Percentiles rank a stretch among this genome's conserved stretches.
Conservation (phyloP, 2,329 filamentous ascomycete species). For the Ophiocordyceps camponoti-floridani region DNA sequence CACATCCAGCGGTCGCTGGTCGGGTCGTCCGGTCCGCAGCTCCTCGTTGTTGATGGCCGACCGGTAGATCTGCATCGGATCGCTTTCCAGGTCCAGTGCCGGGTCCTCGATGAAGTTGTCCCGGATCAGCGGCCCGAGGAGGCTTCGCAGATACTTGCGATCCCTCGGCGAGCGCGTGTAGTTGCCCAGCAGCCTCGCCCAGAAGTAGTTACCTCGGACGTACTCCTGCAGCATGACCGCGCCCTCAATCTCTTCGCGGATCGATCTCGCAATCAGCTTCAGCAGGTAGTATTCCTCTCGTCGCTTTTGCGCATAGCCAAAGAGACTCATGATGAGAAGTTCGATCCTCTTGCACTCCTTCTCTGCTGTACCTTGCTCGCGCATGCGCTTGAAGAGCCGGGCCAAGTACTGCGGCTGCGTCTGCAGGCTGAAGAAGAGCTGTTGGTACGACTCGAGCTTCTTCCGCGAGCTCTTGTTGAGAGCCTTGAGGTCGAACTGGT, state of each 20-base stretch:
- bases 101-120: conserved; percentile 90
- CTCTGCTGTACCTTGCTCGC: conserved; percentile 70
- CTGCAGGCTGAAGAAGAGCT: conserved; percentile 92
- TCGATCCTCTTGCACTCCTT: conserved; percentile 88
- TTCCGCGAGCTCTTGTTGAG: conserved; percentile 91
- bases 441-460: conserved; percentile 93
- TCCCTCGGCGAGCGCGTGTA: conserved; percentile 86
- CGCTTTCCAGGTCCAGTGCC: conserved; percentile 81
- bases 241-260: conserved; percentile 69
- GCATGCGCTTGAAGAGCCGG: conserved; percentile 66
- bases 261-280: conserved; percentile 68
- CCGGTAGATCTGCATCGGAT: conserved; percentile 92
- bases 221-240: conserved; percentile 66
- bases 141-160: conserved; percentile 76
- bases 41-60: conserved; percentile 96
- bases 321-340: conserved; percentile 86
- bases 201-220: conserved; percentile 79
- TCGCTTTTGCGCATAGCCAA: conserved; percentile 92
- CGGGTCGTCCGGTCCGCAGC: conserved; percentile 72
- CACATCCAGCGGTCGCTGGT: conserved; percentile 65
- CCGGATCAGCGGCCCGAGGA: conserved; percentile 69
- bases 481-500: conserved; percentile 91
- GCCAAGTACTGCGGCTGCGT: conserved; percentile 93
- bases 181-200: conserved; percentile 68
- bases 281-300: conserved; percentile 93